Evolutionary conservation across 2,329 filamentous ascomycete genomes (phyloP), one percentile per base, ranked within the genome.

Genomic region (Diaporthe citriasiana): DNA sequence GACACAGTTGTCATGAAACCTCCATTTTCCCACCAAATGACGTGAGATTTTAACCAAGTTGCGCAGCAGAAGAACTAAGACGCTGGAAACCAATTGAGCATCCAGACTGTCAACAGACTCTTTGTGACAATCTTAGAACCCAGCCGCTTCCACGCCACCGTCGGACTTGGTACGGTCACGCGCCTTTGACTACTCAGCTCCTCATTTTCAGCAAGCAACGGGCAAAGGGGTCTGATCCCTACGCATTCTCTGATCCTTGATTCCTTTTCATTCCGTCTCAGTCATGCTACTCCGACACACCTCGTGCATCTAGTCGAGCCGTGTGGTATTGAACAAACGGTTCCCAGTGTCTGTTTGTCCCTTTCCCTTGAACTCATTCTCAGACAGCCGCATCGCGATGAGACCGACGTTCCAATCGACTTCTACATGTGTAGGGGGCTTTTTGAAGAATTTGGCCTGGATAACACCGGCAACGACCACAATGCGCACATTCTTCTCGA

Each of bases 321-420:
- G 80, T 5, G 85, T 88, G 0, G 88, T 91, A 78, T 91, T 91
- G 79, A 91, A 92, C 2, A 92, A 81, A 6, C 89, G 85, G 76
- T 91, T 87, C 0, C 89, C 89, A 0, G 89, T 92, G 78, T 93
- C 90, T 0, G 87, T 91, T 0, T 60, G 78, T 0, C 87, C 86
- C 0, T 74, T 84, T 0, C 89, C 89, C 0, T 81, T 88, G 79
- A 85, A 92, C 77, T 87, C 87, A 68, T 90, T 92, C 0, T 87
- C 80, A 0, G 90, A 93, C 2, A 88, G 27, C 0, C 89, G 84
- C 53, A 93, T 83, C 0, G 89, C 83, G 47, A 91, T 82, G 22
- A 92, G 51, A 19, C 76, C 81, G 17, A 89, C 66, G 12, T 81
- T 79, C 17, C 53, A 27, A 50, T 79, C 75, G 2, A 33, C 51